A percentile compares a stretch with the other conserved stretches of the same genome.
These are phyloP conservation scores for Cladophialophora bantiana DNA, from an alignment of 2,329 filamentous ascomycete species.

Conservation along the genomic window DNA sequence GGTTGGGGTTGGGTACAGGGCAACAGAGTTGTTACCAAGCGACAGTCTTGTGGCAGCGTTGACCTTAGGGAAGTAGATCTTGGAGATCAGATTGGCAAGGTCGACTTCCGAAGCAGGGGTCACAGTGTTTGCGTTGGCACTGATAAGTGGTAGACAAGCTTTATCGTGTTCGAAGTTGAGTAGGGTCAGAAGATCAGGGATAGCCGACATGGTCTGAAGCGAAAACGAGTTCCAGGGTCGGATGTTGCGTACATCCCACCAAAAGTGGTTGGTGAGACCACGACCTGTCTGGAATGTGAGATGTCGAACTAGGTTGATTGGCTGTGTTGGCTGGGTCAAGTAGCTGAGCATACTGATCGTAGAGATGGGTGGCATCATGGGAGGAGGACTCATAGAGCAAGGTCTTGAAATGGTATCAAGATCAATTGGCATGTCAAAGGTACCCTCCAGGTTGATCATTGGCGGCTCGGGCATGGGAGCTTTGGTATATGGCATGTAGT, in stretches of 20 bases:
- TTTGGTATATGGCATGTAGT: slow-evolving; percentile 41
- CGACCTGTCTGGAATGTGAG: slow-evolving; percentile 72
- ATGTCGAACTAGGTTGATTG: slow-evolving; percentile 80
- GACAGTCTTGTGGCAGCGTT: slow-evolving; percentile 83
- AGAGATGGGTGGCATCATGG: slow-evolving; percentile 43
- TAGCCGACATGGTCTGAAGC: slow-evolving; percentile 70
- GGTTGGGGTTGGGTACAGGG: slow-evolving; percentile 50
- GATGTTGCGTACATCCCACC: slow-evolving; percentile 94
- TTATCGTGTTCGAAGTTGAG: slow-evolving; percentile 73
- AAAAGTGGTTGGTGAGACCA: slow-evolving; percentile 80
- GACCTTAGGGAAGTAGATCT: slow-evolving; percentile 83
- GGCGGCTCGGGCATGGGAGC: slow-evolving; percentile 38
- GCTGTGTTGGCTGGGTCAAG: slow-evolving; percentile 79
- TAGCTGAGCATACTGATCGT: slow-evolving; percentile 78
- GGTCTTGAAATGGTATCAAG: slow-evolving; percentile 46
- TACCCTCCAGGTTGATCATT: slow-evolving; percentile 52
- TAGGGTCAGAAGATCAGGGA: slow-evolving; percentile 75
- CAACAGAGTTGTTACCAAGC: slow-evolving; percentile 68
- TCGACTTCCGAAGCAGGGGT: slow-evolving; percentile 79
- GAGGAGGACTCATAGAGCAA: slow-evolving; percentile 52
- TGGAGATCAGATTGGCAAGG: slow-evolving; percentile 76
- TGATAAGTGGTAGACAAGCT: slow-evolving; percentile 64
- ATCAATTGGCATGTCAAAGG: slow-evolving; percentile 39
- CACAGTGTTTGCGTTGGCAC: slow-evolving; percentile 57
- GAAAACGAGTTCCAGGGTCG: slow-evolving; percentile 84